Conservation (phyloP, 2,329 filamentous ascomycete species). For the Colletotrichum plurivorum region DNA sequence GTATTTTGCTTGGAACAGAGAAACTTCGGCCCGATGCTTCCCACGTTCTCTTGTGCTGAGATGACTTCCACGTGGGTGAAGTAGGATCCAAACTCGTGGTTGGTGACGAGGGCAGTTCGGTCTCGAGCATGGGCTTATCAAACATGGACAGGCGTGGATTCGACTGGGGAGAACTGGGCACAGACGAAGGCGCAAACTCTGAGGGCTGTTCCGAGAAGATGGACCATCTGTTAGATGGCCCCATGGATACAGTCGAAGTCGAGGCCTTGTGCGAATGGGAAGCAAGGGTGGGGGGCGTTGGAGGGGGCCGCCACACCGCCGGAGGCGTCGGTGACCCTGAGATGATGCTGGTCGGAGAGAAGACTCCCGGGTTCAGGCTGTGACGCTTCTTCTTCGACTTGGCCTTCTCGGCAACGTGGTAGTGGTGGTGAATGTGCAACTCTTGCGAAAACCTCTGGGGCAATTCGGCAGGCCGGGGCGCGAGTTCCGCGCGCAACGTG, state of each 20-base stretch:
- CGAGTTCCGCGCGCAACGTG: conserved; percentile 81
- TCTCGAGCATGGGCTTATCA: conserved; percentile 77
- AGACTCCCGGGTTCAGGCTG: conserved; percentile 71
- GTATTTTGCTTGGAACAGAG: conserved; percentile 44
- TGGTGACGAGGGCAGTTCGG: conserved; percentile 84
- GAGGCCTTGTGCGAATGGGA: conserved; percentile 64
- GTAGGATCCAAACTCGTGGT: conserved; percentile 81
- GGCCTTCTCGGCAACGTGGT: conserved; percentile 78
- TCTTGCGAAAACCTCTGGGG: conserved; percentile 73
- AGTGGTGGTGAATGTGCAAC: conserved; percentile 95
- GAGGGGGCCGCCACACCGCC: conserved; percentile 55
- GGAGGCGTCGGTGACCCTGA: conserved; percentile 59
- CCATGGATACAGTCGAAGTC: conserved; percentile 61
- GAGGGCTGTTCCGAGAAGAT: conserved; percentile 72
- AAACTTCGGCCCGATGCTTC: conserved; percentile 60
- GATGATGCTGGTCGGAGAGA: conserved; percentile 65
- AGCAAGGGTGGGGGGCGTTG: conserved; percentile 56
- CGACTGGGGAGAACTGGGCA: conserved; percentile 86
- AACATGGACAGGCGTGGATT: conserved; percentile 83
- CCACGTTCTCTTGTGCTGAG: conserved; percentile 69
- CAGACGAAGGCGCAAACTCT: conserved; percentile 78
- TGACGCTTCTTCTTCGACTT: conserved; percentile 81
- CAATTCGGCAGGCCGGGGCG: conserved; percentile 48
- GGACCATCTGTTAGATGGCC: conserved; percentile 73
- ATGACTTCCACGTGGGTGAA: conserved; percentile 69